A percentile compares a stretch with the other conserved stretches of the same genome.
Conservation (phyloP, 192 early-diverging fungal species). For the Paraglomus brasilianum region DNA sequence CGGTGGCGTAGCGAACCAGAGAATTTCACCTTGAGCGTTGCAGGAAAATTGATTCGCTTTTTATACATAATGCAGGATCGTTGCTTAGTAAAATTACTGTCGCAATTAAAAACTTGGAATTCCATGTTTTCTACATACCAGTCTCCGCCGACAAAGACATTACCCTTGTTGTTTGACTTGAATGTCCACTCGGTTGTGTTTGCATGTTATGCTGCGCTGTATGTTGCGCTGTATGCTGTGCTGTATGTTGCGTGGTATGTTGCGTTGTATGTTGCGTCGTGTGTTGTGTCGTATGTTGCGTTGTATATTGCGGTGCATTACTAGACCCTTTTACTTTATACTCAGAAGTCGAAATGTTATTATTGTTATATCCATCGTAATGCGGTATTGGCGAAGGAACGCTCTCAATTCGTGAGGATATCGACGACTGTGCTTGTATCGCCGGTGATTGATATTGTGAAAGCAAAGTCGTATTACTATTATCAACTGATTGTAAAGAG, state of each 20-base stretch:
- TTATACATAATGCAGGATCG: neutral
- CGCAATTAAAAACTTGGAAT: no score
- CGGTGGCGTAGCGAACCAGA: slow-evolving; percentile 47
- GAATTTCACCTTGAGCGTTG: slow-evolving; percentile 37
- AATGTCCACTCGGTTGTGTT: slow-evolving; percentile 22
- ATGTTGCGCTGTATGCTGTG: slow-evolving; percentile 28
- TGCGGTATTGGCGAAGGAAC: no score
- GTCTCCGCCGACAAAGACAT: neutral
- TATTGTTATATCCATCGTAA: no score
- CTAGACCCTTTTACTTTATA: no score
- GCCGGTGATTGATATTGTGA: no score
- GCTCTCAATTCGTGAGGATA: no score
- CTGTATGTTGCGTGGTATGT: slow-evolving; percentile 19
- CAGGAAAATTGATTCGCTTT: slow-evolving; percentile 34
- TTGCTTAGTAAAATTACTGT: neutral
- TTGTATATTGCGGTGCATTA: slow-evolving; percentile 28
- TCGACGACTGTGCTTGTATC: no score
- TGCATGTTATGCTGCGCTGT: slow-evolving; percentile 28
- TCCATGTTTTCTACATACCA: no score
- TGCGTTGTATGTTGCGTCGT: slow-evolving; percentile 11
- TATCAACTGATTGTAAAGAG: no score
- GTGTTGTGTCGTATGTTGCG: slow-evolving; percentile 35
- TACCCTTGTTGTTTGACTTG: slow-evolving; percentile 26
- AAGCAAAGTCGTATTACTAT: no score
- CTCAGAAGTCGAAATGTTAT: no score